phyloP scores from a whole-genome alignment of 495 filamentous ascomycete species.

The Tuber umbilicatum region DNA sequence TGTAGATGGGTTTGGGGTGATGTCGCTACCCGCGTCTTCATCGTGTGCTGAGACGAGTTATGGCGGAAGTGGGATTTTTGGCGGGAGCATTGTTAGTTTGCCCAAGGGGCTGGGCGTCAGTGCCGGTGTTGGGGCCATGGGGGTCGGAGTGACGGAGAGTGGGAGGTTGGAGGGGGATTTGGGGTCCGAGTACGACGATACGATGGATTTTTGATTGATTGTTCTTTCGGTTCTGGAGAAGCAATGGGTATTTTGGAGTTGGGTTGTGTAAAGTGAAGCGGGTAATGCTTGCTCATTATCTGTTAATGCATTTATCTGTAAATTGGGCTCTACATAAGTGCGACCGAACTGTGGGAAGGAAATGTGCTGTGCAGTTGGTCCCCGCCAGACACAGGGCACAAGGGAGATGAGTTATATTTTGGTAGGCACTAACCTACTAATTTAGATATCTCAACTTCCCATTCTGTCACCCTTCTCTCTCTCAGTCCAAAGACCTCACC shows the following conservation, averaged over 20 bases:
- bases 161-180: slow-evolving; percentile 27
- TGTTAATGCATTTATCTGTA: neutral
- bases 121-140: neutral
- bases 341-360: neutral
- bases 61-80: slow-evolving; percentile 18
- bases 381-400: neutral
- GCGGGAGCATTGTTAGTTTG: slow-evolving; percentile 16
- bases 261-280: neutral
- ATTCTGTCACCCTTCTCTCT: too few relatives aligned
- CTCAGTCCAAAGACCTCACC: neutral
- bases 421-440: neutral
- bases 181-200: slow-evolving; percentile 32
- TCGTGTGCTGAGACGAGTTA: slow-evolving; percentile 13
- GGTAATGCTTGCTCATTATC: neutral
- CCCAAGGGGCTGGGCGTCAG: slow-evolving; percentile 20
- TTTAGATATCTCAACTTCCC: neutral
- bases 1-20: neutral
- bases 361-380: neutral
- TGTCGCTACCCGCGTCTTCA: neutral
- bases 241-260: neutral
- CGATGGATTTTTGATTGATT: slow-evolving; percentile 31
- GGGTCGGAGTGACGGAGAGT: slow-evolving; percentile 15
- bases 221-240: neutral
- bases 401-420: neutral
- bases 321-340: neutral